Conservation (phyloP, 805 yeast species). For the Zygotorulaspora danielsina region DNA sequence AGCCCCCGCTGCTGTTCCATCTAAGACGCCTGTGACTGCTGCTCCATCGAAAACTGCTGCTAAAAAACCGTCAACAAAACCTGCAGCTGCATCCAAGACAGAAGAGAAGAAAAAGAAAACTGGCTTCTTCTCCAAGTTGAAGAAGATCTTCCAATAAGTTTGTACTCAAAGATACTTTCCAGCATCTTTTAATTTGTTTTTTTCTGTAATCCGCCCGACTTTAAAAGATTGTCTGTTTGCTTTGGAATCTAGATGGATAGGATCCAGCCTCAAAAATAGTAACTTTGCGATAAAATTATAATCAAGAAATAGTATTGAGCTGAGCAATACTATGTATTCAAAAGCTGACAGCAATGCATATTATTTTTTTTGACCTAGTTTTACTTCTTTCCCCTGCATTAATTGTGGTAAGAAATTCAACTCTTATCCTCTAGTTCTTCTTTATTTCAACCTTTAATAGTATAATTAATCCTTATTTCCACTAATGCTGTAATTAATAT, state of each 20-base stretch:
- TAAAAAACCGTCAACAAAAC: slow-evolving; percentile 6
- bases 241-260: too few species aligned
- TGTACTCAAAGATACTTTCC: too few species aligned
- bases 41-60: slow-evolving; percentile 3
- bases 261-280: too few species aligned
- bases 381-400: too few species aligned
- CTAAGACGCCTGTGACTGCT: slow-evolving; percentile 2
- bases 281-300: too few species aligned
- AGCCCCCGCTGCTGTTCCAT: slow-evolving; percentile 7
- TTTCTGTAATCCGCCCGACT: too few species aligned
- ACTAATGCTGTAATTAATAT: neutral
- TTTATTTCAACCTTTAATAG: slow-evolving; percentile 1
- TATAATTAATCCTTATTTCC: slow-evolving; percentile 3
- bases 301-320: too few species aligned
- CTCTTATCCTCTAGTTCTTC: neutral
- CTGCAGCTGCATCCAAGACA: slow-evolving; percentile 7
- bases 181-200: too few species aligned
- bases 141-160: slow-evolving; percentile 12
- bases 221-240: too few species aligned
- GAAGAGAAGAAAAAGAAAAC: slow-evolving; percentile 17
- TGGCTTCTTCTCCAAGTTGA: slow-evolving; percentile 17
- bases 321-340: too few species aligned
- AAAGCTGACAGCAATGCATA: too few species aligned
- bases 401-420: neutral
- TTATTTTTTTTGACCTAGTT: too few species aligned